phyloP scores from a whole-genome alignment of 768 basidiomycete species.

The Trametes punicea region DNA sequence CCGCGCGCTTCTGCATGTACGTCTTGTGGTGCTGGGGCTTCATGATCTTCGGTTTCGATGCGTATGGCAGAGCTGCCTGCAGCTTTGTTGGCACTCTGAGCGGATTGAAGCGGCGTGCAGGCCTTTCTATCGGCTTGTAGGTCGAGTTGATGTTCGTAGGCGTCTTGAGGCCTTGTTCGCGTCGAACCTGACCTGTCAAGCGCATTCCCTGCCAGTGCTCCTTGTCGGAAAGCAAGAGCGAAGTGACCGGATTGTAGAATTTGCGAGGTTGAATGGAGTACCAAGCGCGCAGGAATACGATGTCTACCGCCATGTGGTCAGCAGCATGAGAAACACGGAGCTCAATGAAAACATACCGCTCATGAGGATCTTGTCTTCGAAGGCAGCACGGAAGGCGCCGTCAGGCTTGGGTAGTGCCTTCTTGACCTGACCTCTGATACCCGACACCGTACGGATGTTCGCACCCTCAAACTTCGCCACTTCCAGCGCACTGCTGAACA shows the following conservation, averaged over 20 bases:
- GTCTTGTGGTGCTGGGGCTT: conserved; percentile 68
- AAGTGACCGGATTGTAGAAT: conserved; percentile 96
- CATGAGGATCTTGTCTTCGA: conserved; percentile 96
- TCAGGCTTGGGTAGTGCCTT: conserved; percentile 94
- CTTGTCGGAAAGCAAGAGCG: conserved; percentile 81
- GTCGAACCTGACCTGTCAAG: conserved; percentile 86
- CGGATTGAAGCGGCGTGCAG: conserved; percentile 84
- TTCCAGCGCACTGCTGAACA: conserved; percentile 92
- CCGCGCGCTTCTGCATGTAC: conserved; percentile 93
- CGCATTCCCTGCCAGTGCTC: conserved; percentile 92
- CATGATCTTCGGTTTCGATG: conserved; percentile 87
- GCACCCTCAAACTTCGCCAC: conserved; percentile 99
- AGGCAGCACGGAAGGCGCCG: conserved; percentile 93
- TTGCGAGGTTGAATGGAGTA: conserved; percentile 92
- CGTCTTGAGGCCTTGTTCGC: conserved; percentile 81
- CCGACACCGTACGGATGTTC: conserved; percentile 92
- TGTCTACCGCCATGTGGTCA: conserved; percentile 42
- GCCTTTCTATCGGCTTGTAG: conserved; percentile 81
- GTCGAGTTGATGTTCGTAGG: conserved; percentile 80
- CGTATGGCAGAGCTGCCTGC: conserved; percentile 88
- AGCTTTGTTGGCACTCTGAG: conserved; percentile 85
- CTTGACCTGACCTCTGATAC: conserved; percentile 95
- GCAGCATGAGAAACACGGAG: not conserved
- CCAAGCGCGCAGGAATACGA: conserved; percentile 96
- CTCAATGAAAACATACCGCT: conserved; percentile 60